These are phyloP conservation scores for Umbilicaria muhlenbergii DNA, from an alignment of 495 filamentous ascomycete genomes.

Conservation along the genomic window DNA sequence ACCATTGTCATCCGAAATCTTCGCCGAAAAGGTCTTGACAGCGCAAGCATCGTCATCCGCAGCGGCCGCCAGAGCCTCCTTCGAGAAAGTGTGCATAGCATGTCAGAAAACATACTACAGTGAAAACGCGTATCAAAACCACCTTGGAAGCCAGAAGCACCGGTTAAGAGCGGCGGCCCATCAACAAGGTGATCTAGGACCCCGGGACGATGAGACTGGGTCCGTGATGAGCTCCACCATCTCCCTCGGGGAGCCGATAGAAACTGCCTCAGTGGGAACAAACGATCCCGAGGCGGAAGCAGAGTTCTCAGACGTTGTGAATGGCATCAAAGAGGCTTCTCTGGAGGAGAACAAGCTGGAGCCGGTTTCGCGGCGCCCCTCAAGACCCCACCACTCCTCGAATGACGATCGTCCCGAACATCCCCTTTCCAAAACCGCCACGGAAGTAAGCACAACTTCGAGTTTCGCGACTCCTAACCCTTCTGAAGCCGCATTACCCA, in stretches of 20 bases:
- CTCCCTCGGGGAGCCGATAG: conserved; percentile 69
- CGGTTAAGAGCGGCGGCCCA: conserved; percentile 44
- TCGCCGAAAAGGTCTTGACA: conserved; percentile 92
- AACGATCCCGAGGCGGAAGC: conserved; percentile 50
- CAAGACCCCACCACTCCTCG: conserved; percentile 38
- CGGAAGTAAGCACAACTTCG: conserved; percentile 13
- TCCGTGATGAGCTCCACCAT: conserved; percentile 85
- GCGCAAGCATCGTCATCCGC: conserved; percentile 71
- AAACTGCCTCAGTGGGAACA: conserved; percentile 22
- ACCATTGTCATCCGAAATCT: conserved; percentile 80
- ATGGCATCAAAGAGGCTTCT: conserved; percentile 59
- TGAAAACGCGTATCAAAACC: conserved; percentile 89
- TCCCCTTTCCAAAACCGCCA: conserved; percentile 13
- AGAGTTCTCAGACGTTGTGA: conserved; percentile 63
- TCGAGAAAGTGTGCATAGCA: conserved; percentile 63
- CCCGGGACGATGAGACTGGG: conserved; percentile 51
- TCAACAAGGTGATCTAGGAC: conserved; percentile 22
- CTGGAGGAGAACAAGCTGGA: conserved; percentile 35
- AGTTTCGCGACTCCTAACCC: conserved; percentile 19
- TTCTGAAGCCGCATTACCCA: conserved; percentile 26
- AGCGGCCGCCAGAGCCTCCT: conserved; percentile 77
- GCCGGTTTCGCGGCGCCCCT: conserved; percentile 34
- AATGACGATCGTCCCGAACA: conserved; percentile 26
- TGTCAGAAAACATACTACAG: conserved; percentile 92
- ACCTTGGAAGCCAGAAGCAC: conserved; percentile 84